These are phyloP conservation scores for Leonotis leonurus DNA, from an alignment of 257 asterid genomes.

Conservation along the genomic window DNA sequence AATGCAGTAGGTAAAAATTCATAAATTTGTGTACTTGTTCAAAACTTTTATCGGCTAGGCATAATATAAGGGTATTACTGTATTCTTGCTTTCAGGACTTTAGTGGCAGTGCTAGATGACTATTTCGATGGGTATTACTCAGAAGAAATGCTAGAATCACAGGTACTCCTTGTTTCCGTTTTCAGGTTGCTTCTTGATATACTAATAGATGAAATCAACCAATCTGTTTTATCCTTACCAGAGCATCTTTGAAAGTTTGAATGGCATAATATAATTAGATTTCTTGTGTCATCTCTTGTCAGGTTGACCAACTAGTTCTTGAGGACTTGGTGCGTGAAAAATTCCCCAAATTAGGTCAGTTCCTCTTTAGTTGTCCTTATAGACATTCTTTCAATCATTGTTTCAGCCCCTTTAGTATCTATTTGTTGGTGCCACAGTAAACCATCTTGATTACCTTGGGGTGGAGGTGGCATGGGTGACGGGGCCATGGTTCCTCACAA, in stretches of 20 bases:
- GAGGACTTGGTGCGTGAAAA: constrained; percentile 94
- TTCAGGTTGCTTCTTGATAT: constrained; percentile 8
- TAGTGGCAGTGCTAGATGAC: constrained; percentile 86
- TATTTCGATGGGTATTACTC: constrained; percentile 94
- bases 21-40: constrained; percentile 1
- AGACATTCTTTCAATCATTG: background rate
- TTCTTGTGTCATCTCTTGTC: constrained; percentile 25
- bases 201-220: background rate
- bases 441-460: constrained; percentile 94
- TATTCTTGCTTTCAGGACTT: constrained; percentile 58
- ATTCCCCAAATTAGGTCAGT: constrained; percentile 74
- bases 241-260: constrained; percentile 10
- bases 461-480: constrained; percentile 96
- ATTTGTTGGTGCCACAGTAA: constrained; percentile 48
- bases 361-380: constrained; percentile 9
- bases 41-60: background rate
- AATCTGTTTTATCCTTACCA: background rate
- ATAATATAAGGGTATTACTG: constrained; percentile 25
- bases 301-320: constrained; percentile 95
- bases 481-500: constrained; percentile 92
- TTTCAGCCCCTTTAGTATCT: constrained; percentile 23
- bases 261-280: constrained; percentile 15
- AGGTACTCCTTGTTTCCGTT: constrained; percentile 48
- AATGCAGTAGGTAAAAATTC: constrained; percentile 5
- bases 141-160: constrained; percentile 96